These are phyloP conservation scores for Cercospora janseana DNA, from an alignment of 2,329 filamentous ascomycete genomes.

Conservation along the genomic window DNA sequence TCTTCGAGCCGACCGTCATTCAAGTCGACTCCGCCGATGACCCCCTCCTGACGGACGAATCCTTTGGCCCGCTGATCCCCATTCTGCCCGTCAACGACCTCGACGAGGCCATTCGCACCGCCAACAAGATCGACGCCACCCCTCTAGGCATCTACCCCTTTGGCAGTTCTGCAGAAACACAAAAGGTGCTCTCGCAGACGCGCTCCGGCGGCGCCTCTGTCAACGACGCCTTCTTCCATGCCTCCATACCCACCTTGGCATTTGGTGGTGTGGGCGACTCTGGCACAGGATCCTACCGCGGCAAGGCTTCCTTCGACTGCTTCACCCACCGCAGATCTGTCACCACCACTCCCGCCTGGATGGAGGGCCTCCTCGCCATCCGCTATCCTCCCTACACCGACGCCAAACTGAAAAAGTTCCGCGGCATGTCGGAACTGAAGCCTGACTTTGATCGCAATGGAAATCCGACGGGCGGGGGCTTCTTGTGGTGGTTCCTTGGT, in stretches of 20 bases:
- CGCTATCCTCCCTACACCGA: constrained; percentile 63
- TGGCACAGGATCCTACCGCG: constrained; percentile 74
- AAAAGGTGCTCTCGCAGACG: constrained; percentile 56
- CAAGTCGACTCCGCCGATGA: constrained; percentile 73
- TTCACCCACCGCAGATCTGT: constrained; percentile 64
- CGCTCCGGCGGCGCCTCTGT: constrained; percentile 53
- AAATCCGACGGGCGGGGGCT: constrained; percentile 30
- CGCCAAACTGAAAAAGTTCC: constrained; percentile 53
- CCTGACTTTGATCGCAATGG: constrained; percentile 63
- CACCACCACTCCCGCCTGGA: constrained; percentile 64
- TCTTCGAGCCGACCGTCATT: constrained; percentile 92
- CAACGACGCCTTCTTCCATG: constrained; percentile 66
- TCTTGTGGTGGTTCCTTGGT: constrained; percentile 35
- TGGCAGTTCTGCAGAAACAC: constrained; percentile 73
- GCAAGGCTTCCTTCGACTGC: constrained; percentile 68
- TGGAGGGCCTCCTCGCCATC: constrained; percentile 64
- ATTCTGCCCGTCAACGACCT: constrained; percentile 74
- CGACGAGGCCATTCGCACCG: constrained; percentile 80
- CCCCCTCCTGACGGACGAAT: constrained; percentile 76
- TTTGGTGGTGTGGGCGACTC: constrained; percentile 84
- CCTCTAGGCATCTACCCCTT: constrained; percentile 84
- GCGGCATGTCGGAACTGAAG: constrained; percentile 50
- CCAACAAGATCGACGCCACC: constrained; percentile 77
- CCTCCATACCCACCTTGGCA: constrained; percentile 65
- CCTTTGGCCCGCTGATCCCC: constrained; percentile 88